Conservation (phyloP, 2,329 filamentous ascomycete genomes). For the Aspergillus oerlinghausenensis region DNA sequence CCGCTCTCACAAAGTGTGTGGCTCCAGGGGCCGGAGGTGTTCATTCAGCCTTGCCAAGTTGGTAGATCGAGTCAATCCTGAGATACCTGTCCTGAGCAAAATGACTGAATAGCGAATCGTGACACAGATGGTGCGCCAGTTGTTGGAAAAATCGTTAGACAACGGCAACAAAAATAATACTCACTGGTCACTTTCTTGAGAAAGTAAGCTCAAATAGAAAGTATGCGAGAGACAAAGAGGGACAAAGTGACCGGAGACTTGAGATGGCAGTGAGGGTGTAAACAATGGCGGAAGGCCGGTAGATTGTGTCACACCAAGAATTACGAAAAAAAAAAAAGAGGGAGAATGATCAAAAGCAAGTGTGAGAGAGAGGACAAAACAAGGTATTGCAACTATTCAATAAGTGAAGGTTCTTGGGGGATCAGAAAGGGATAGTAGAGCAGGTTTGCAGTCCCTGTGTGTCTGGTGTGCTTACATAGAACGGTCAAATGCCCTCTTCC, state of each 20-base stretch:
- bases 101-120: background rate
- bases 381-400: background rate
- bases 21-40: background rate
- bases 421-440: background rate
- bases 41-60: background rate
- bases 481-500: background rate
- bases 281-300: background rate
- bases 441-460: background rate
- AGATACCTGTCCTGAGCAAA: background rate
- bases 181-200: background rate
- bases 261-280: background rate
- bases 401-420: background rate
- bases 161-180: background rate
- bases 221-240: conserved; percentile 2
- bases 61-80: background rate
- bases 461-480: background rate
- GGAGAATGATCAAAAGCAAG: background rate
- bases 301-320: background rate
- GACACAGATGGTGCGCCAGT: background rate
- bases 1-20: background rate
- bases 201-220: conserved; percentile 1
- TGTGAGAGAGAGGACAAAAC: background rate
- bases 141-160: background rate
- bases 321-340: background rate
- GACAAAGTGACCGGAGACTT: background rate